These are phyloP conservation scores for Zygosaccharomyces pseudobailii DNA, from an alignment of 1,139 yeast genomes.

Conservation along the genomic window DNA sequence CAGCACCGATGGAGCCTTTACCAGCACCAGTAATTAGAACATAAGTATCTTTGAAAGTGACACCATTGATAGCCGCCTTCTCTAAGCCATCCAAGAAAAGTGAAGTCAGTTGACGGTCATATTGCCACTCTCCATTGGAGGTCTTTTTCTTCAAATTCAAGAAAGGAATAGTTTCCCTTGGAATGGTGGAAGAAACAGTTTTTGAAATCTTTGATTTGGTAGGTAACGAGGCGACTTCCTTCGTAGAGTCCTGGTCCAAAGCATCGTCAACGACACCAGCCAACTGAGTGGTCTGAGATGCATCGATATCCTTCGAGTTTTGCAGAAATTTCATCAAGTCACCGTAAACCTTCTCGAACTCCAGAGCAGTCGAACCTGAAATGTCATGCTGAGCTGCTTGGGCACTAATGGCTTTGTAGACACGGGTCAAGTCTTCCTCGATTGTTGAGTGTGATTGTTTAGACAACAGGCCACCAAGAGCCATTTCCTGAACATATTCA, in stretches of 20 bases:
- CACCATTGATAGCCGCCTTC: conserved; percentile 87
- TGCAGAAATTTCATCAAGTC: conserved; percentile 73
- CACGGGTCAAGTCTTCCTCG: conserved; percentile 75
- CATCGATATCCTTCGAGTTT: conserved; percentile 57
- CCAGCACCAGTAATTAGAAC: conserved; percentile 98
- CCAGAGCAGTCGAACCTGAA: conserved; percentile 59
- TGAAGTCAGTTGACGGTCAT: conserved; percentile 74
- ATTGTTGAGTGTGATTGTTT: conserved; percentile 62
- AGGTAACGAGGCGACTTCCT: conserved; percentile 80
- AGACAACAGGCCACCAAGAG: conserved; percentile 86
- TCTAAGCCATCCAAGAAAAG: conserved; percentile 85
- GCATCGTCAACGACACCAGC: conserved; percentile 42
- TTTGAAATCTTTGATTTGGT: conserved; percentile 63
- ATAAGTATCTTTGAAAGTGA: conserved; percentile 80
- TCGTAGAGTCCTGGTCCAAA: conserved; percentile 58
- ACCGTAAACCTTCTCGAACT: conserved; percentile 75
- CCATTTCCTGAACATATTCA: conserved; percentile 95
- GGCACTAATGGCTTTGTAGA: conserved; percentile 74
- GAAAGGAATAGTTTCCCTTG: conserved; percentile 89
- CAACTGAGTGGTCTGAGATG: conserved; percentile 38
- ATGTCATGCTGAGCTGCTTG: conserved; percentile 45
- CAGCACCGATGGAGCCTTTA: conserved; percentile 98
- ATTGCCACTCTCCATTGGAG: conserved; percentile 73
- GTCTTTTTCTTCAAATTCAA: conserved; percentile 80
- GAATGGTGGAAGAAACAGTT: conserved; percentile 68